phyloP scores from a whole-genome alignment of 73 alveolate genomes.

The Paramecium tetraurelia region DNA sequence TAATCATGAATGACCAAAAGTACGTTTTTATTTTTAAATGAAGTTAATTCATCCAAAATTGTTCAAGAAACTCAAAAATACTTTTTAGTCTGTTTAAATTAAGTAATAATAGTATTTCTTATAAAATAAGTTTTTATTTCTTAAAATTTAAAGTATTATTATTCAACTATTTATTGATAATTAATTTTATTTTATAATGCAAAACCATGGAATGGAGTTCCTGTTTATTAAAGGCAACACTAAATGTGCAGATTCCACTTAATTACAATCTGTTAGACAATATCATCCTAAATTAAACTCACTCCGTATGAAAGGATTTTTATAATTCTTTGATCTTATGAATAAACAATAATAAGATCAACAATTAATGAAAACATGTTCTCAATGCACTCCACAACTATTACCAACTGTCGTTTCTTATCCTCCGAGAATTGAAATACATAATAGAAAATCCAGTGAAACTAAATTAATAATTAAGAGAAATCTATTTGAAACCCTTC shows the following conservation, averaged over 20 bases:
- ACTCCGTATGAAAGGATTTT: background rate
- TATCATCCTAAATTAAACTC: background rate
- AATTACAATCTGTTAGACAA: background rate
- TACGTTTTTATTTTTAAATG: too few species aligned
- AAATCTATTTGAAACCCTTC: background rate
- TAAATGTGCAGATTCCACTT: background rate
- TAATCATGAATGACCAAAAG: too few species aligned
- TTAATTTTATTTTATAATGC: background rate
- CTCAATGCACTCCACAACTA: background rate
- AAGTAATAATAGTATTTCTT: background rate
- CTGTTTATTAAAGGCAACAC: constrained; percentile 9
- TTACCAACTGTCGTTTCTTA: background rate
- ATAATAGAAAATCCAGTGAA: background rate
- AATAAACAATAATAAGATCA: background rate
- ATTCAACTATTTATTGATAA: background rate
- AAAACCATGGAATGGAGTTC: background rate
- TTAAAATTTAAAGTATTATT: background rate
- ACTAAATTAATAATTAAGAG: background rate
- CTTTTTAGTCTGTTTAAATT: too few species aligned
- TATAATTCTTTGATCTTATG: background rate
- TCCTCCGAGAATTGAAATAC: constrained; percentile 40
- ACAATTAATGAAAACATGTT: background rate
- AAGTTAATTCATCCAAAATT: too few species aligned
- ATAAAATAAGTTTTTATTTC: background rate
- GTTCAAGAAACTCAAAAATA: too few species aligned